phyloP scores from a whole-genome alignment of 2,329 filamentous ascomycete genomes.

The Neonectria magnoliae region DNA sequence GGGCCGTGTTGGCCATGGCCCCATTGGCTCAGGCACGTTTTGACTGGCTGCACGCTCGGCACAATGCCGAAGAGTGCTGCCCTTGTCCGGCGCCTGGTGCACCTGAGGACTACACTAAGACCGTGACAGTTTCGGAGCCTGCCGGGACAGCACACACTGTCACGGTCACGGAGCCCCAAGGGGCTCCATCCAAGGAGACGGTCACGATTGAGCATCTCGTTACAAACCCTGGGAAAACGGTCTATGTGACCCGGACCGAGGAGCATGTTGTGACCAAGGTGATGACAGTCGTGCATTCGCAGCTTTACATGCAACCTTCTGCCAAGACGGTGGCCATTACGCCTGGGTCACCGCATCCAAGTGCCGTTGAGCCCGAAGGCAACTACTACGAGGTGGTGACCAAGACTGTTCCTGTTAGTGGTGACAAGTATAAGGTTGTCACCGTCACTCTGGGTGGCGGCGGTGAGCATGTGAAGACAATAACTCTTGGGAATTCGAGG shows the following conservation, averaged over 20 bases:
- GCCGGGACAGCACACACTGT: constrained; percentile 27
- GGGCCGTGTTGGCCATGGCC: constrained; percentile 41
- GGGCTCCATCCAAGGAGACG: constrained; percentile 37
- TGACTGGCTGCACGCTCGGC: constrained; percentile 32
- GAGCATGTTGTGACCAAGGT: constrained; percentile 38
- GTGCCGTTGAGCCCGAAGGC: background rate
- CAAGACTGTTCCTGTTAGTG: constrained; percentile 15
- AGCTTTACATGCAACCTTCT: background rate
- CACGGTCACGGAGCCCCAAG: constrained; percentile 30
- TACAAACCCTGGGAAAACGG: constrained; percentile 36
- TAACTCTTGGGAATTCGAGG: background rate
- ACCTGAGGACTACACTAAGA: constrained; percentile 24
- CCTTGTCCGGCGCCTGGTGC: constrained; percentile 40
- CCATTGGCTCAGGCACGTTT: constrained; percentile 42
- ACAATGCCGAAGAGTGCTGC: constrained; percentile 41
- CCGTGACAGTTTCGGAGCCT: constrained; percentile 43
- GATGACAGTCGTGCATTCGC: constrained; percentile 25
- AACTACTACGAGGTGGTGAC: constrained; percentile 2
- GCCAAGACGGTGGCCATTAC: background rate
- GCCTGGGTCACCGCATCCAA: background rate
- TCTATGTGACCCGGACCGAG: constrained; percentile 39
- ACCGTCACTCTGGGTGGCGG: constrained; percentile 1
- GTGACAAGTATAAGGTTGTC: constrained; percentile 4
- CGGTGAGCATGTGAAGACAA: background rate
- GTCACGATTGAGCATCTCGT: constrained; percentile 39